Base-by-base conservation (phyloP, 1,139 yeast species). In the Suhomyces chickasaworum region DNA sequence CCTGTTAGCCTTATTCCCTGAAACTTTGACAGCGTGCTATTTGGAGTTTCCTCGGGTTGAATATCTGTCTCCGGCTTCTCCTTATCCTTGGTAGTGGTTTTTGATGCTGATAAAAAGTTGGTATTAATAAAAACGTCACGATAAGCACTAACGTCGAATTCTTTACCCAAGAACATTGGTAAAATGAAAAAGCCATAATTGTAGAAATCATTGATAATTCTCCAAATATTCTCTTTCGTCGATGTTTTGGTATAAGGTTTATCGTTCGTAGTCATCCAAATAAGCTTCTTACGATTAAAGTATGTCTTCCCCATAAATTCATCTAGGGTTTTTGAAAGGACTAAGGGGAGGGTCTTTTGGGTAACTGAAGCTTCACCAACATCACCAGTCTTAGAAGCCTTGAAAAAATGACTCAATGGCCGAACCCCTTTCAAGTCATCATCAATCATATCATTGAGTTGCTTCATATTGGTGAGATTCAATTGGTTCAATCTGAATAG, bases 121-220 rank as follows among this genome's bases (percentile, higher is more conserved):
- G 78, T 73, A 52, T 73, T 74, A 46, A 74, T 56, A 50, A 84
- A 75, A 22, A 83, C 70, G 46, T 83, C 86, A 54, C 81, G 77
- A 60, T 79, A 89, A 39, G 75, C 70, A 6, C 71, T 53, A 47
- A 77, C 66, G 57, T 85, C 76, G 58, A 87, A 86, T 13, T 30
- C 22, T 6, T 41, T 45, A 1, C 49, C 37, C 20, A 89, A 62
- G 56, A 91, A 83, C 44, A 88, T 75, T 0, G 97, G 95, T 18
- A 73, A 69, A 15, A 90, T 50, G 25, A 48, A 46, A 38, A 48
- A 54, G 12, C 54, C 54, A 31, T 54, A 53, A 41, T 50, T 53
- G 46, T 56, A 56, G 44, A 39, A 72, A 62, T 89, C 95, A 41
- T 77, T 75, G 22, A 87, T 75, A 4, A 84, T 71, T 17, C 80